Percentiles rank a stretch among this genome's conserved stretches.
Conservation (phyloP, 805 yeast genomes). For the Scheffersomyces amazonensis region DNA sequence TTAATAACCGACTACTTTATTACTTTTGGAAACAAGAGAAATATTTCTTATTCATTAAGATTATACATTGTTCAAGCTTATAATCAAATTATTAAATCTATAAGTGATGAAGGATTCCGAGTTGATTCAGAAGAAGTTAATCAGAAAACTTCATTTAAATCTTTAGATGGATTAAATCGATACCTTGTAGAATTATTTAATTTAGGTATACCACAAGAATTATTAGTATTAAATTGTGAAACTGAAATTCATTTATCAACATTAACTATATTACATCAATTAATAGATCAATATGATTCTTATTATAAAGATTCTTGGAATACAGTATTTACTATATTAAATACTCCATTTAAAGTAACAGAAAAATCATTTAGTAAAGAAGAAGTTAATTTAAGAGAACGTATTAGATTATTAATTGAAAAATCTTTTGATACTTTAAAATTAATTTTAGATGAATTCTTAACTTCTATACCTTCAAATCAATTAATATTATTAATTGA, state of each 20-base stretch:
- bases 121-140: constrained; percentile 15
- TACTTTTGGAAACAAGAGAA: constrained; percentile 42
- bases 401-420: constrained; percentile 50
- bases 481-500: constrained; percentile 67
- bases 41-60: constrained; percentile 40
- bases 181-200: constrained; percentile 43
- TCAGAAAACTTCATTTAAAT: constrained; percentile 40
- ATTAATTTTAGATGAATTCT: constrained; percentile 80
- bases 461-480: constrained; percentile 65
- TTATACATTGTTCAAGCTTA: constrained; percentile 49
- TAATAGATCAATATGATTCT: constrained; percentile 77
- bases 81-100: constrained; percentile 44
- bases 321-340: constrained; percentile 58
- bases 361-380: constrained; percentile 13
- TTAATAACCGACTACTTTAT: constrained; percentile 45
- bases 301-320: constrained; percentile 68
- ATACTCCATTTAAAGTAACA: constrained; percentile 50
- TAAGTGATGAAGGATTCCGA: constrained; percentile 41
- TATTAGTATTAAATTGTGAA: constrained; percentile 53
- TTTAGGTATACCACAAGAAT: constrained; percentile 37
- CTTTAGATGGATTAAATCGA: constrained; percentile 47
- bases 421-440: constrained; percentile 81
- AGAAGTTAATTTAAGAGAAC: constrained; percentile 40
- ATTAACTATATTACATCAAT: constrained; percentile 61
- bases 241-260: constrained; percentile 63